Evolutionary conservation across 1,284 basidiomycete genomes (phyloP).

Genomic region (Tremellales sp.): DNA sequence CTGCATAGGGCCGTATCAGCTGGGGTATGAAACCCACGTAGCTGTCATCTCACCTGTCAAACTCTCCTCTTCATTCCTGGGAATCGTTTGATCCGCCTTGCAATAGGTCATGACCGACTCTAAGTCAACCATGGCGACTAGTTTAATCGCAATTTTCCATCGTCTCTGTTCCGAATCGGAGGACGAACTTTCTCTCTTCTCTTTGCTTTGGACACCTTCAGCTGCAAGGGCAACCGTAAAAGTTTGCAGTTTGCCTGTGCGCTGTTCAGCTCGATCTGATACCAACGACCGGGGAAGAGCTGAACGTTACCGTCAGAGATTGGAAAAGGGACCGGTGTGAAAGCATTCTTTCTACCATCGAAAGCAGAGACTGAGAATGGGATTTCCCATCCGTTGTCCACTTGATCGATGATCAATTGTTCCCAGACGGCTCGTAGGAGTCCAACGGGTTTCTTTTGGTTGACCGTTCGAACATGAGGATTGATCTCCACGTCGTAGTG

Average conservation of each 20-base stretch:
- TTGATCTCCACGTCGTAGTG: slow-evolving; percentile 36
- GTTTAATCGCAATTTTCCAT: slow-evolving; percentile 36
- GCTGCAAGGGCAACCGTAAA: slow-evolving; percentile 30
- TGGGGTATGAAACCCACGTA: neutral
- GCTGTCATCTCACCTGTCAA: slow-evolving; percentile 30
- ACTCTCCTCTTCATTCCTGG: slow-evolving; percentile 28
- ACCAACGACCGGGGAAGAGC: neutral
- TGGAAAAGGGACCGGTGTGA: slow-evolving; percentile 35
- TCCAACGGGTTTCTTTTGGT: slow-evolving; percentile 26
- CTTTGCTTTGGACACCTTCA: slow-evolving; percentile 29
- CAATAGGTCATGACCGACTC: slow-evolving; percentile 41
- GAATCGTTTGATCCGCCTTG: slow-evolving; percentile 24
- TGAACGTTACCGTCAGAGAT: slow-evolving; percentile 23
- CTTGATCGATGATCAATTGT: slow-evolving; percentile 27
- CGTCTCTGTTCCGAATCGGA: slow-evolving; percentile 35
- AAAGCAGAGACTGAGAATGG: slow-evolving; percentile 29
- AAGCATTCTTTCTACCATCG: slow-evolving; percentile 39
- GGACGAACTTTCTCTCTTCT: slow-evolving; percentile 15
- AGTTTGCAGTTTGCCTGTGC: slow-evolving; percentile 10
- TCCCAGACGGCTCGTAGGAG: slow-evolving; percentile 33
- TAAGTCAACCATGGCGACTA: slow-evolving; percentile 37
- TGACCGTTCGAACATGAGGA: slow-evolving; percentile 21
- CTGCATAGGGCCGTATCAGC: slow-evolving; percentile 14
- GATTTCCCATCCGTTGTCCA: slow-evolving; percentile 13
- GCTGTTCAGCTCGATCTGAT: neutral